Evolutionary conservation across 2,329 filamentous ascomycete species (phyloP).

Genomic region (Colletotrichum navitas): DNA sequence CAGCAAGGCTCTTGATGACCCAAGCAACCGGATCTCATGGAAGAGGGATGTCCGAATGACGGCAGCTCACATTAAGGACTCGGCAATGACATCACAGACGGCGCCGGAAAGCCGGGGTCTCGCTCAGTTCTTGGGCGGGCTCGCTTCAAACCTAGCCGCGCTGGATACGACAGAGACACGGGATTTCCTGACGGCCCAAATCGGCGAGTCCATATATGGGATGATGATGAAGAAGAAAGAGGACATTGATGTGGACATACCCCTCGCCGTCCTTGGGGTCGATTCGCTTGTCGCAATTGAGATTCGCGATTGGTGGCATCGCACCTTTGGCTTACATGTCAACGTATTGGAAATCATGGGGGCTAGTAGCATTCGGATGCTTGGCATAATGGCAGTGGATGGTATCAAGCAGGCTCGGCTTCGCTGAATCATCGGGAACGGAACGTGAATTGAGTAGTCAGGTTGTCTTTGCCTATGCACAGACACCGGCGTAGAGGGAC

Average conservation of each 20-base stretch:
- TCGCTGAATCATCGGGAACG: not conserved
- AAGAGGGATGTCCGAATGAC: constrained; percentile 45
- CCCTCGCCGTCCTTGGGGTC: constrained; percentile 41
- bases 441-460: no score
- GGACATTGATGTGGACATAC: constrained; percentile 12
- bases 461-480: no score
- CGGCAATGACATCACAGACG: not conserved
- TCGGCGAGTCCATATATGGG: not conserved
- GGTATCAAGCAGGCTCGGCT: not conserved
- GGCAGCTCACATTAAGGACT: constrained; percentile 38
- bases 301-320: constrained; percentile 41
- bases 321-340: not conserved
- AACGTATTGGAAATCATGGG: constrained; percentile 2
- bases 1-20: constrained; percentile 2
- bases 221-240: constrained; percentile 24
- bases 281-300: constrained; percentile 45
- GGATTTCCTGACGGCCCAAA: constrained; percentile 1
- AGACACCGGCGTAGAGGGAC: no score
- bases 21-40: constrained; percentile 31
- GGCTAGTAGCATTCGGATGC: not conserved
- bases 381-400: constrained; percentile 2
- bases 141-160: not conserved
- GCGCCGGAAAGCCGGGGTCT: constrained; percentile 30
- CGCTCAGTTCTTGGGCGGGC: not conserved
- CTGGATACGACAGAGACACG: not conserved